Percentiles rank a stretch among this genome's conserved stretches.
phyloP scores from a whole-genome alignment of 2,329 filamentous ascomycete genomes.

The Cladosporium sphaerospermum region DNA sequence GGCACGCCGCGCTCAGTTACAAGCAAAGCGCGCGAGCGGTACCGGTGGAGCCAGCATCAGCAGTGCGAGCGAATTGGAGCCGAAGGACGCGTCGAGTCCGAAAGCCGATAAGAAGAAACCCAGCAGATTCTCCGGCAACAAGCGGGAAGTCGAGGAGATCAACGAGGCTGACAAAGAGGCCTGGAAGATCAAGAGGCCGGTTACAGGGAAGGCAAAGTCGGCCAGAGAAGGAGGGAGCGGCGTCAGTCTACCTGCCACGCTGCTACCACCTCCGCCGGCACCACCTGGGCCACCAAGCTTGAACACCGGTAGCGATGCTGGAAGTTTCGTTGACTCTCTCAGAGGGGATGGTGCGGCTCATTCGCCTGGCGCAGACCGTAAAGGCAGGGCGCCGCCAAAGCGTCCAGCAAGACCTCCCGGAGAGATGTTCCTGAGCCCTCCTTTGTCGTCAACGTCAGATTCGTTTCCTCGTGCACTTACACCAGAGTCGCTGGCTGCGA shows the following conservation, averaged over 20 bases:
- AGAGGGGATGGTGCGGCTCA: not conserved
- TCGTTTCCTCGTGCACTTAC: conserved; percentile 7
- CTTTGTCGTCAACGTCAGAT: conserved; percentile 5
- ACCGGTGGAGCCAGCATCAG: not conserved
- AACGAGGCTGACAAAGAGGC: conserved; percentile 3
- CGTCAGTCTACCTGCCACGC: conserved; percentile 1
- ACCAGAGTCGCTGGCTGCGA: conserved; percentile 2
- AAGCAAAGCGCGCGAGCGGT: conserved; percentile 5
- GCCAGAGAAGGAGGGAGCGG: conserved; percentile 2
- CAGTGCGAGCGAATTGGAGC: not conserved
- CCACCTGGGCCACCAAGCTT: conserved; percentile 1
- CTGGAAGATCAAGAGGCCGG: conserved; percentile 6
- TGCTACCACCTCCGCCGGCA: conserved; percentile 6
- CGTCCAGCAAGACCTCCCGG: conserved; percentile 18
- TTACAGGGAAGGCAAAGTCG: conserved; percentile 1
- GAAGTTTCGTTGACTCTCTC: conserved; percentile 4
- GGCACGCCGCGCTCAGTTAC: conserved; percentile 6
- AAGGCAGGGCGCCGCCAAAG: conserved; percentile 18
- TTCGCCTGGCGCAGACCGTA: not conserved
- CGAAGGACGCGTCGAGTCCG: not conserved
- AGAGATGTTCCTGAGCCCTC: conserved; percentile 15
- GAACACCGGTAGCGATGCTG: conserved; percentile 3
- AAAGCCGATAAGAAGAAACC: conserved; percentile 7
- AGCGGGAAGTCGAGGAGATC: conserved; percentile 8
- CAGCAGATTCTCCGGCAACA: not conserved